Evolutionary conservation across 345 rosid genomes (phyloP).

Genomic region (Gossypium herbaceum): DNA sequence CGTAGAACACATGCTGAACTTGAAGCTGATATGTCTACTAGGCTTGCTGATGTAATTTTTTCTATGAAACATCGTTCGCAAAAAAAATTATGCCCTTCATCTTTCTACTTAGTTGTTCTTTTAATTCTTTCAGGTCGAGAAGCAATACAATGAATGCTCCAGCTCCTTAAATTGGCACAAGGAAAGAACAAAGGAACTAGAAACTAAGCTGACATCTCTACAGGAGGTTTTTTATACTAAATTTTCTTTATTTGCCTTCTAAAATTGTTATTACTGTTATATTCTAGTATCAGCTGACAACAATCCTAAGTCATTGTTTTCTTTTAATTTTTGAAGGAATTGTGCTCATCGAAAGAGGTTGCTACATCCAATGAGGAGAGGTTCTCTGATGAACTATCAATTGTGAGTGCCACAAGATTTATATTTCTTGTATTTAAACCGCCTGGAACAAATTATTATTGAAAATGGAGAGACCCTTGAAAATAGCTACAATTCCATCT

Average conservation of each 20-base stretch:
- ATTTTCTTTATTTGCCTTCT: neutral
- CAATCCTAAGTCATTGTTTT: neutral
- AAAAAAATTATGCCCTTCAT: neutral
- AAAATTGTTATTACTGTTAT: neutral
- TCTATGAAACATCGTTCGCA: neutral
- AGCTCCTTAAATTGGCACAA: slow-evolving; percentile 67
- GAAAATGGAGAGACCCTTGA: neutral
- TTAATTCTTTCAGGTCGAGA: slow-evolving; percentile 48
- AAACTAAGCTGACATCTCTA: slow-evolving; percentile 41
- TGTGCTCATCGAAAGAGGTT: slow-evolving; percentile 58
- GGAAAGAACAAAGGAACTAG: slow-evolving; percentile 76
- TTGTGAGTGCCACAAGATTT: slow-evolving; percentile 45
- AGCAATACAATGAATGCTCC: slow-evolving; percentile 51
- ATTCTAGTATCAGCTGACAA: slow-evolving; percentile 11
- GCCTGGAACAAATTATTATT: neutral
- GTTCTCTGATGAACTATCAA: slow-evolving; percentile 66
- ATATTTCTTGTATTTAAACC: neutral
- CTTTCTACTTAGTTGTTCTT: slow-evolving; percentile 2
- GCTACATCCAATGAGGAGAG: slow-evolving; percentile 70
- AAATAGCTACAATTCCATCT: neutral
- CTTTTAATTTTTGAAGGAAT: slow-evolving; percentile 48
- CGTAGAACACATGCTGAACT: slow-evolving; percentile 64
- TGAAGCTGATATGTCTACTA: slow-evolving; percentile 76
- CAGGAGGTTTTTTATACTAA: slow-evolving; percentile 53
- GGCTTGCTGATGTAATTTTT: slow-evolving; percentile 62